Evolutionary conservation across 148 eudicot species (phyloP).

Genomic region (Rhododendron griersonianum): DNA sequence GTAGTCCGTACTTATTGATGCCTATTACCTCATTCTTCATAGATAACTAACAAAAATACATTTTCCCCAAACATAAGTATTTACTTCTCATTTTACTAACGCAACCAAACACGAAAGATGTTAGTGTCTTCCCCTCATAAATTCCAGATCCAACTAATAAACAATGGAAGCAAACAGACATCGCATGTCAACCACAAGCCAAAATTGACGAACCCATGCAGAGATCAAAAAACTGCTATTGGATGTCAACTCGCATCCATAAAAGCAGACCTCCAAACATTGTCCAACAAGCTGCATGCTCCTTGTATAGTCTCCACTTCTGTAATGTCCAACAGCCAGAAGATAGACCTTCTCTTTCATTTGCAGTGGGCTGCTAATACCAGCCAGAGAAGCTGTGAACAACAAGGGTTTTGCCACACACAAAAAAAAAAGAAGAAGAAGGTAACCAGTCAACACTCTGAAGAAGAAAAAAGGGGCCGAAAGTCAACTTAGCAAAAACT

Average conservation of each 20-base stretch:
- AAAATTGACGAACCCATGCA: neutral
- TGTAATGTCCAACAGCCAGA: slow-evolving; percentile 51
- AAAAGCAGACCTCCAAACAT: slow-evolving; percentile 42
- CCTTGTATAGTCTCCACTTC: slow-evolving; percentile 46
- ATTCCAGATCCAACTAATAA: neutral
- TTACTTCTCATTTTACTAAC: neutral
- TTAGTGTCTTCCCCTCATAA: neutral
- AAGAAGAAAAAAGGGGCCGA: neutral
- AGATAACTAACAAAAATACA: neutral
- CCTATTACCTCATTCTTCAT: neutral
- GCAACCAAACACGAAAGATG: neutral
- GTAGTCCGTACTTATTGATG: neutral
- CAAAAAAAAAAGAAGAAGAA: neutral
- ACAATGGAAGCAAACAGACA: neutral
- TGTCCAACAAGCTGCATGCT: slow-evolving; percentile 46
- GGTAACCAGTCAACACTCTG: neutral
- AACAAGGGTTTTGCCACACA: neutral
- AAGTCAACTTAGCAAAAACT: neutral
- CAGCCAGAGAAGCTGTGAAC: slow-evolving; percentile 45
- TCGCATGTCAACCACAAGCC: neutral
- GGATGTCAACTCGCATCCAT: neutral
- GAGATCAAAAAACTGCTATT: neutral
- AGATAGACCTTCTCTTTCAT: slow-evolving; percentile 45
- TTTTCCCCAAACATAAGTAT: no score
- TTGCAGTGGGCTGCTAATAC: slow-evolving; percentile 36